Evolutionary conservation across 169 alveolate species (phyloP), one percentile per base, ranked within the genome.

Genomic region (Cystoisospora suis): DNA sequence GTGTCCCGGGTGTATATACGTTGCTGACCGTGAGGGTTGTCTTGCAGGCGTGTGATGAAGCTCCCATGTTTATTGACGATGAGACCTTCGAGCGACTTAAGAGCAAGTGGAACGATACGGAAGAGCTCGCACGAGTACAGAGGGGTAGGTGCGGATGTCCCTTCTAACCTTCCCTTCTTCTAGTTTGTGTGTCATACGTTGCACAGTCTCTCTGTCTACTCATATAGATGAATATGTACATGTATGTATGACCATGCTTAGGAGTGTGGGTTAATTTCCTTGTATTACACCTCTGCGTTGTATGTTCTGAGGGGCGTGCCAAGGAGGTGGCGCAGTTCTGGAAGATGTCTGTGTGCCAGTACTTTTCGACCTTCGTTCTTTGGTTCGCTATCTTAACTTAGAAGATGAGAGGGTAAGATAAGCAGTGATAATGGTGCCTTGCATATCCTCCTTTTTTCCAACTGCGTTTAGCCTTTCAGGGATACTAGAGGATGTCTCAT

Each of bases 41-140:
- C 20, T 49, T 32, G 1, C 83, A 86, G 90, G 90, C 90, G 42
- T 45, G 34, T 29, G 83, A 59, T 29, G 75, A 75, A 5, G 7
- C 85, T 27, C 90, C 90, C 29, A 86, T 86, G 90, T 40, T 86
- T 46, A 32, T 86, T 47, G 90, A 86, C 83, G 46, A 59, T 29
- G 72, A 86, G 29, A 86, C 90, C 23, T 86, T 86, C 49, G 65
- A 69, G 53, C 0, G 83, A 23, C 53, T 86, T 46, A 86, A 86
- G 34, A 36, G 44, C 42, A 49, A 69, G 69, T 86, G 90, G 90
- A 32, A 46, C 2, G 85, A 86, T 83, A 70, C 61, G 34, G 29
- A 32, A 17, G 90, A 86, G 45, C 81, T 86, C 40, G 45, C 61
- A 42, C 29, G 90, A 32, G 69, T 86, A 1, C 90, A 86, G 53